Conservation (phyloP, 169 alveolate species). For the Eimeria praecox region DNA sequence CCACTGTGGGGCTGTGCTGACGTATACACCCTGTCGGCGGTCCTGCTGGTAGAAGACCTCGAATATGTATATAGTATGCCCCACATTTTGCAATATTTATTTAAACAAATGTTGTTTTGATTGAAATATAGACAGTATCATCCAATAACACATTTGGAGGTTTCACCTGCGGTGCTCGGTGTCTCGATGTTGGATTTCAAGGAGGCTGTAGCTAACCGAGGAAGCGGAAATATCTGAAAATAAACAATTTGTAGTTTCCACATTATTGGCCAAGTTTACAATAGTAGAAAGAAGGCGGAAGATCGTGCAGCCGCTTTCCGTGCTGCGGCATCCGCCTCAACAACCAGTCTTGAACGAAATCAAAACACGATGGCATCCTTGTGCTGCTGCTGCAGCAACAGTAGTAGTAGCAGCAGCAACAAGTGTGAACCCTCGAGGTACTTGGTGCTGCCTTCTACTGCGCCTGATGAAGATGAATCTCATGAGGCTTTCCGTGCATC, state of each 20-base stretch:
- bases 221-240: background rate
- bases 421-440: background rate
- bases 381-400: conserved; percentile 33
- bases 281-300: background rate
- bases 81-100: background rate
- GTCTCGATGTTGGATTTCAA: background rate
- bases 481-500: conserved; percentile 6
- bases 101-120: background rate
- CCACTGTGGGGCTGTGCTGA: background rate
- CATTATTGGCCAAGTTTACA: background rate
- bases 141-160: background rate
- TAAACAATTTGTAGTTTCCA: background rate
- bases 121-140: background rate
- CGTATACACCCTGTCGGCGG: background rate
- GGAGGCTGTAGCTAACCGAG: background rate
- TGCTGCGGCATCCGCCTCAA: background rate
- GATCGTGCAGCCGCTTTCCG: background rate
- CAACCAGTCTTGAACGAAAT: background rate
- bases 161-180: background rate
- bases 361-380: background rate
- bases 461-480: conserved; percentile 7
- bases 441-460: conserved; percentile 33
- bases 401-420: conserved; percentile 44
- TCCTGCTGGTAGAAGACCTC: background rate
- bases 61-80: background rate